Base-by-base conservation (phyloP, 1,284 basidiomycete species). In the Sporisorium exsertum region DNA sequence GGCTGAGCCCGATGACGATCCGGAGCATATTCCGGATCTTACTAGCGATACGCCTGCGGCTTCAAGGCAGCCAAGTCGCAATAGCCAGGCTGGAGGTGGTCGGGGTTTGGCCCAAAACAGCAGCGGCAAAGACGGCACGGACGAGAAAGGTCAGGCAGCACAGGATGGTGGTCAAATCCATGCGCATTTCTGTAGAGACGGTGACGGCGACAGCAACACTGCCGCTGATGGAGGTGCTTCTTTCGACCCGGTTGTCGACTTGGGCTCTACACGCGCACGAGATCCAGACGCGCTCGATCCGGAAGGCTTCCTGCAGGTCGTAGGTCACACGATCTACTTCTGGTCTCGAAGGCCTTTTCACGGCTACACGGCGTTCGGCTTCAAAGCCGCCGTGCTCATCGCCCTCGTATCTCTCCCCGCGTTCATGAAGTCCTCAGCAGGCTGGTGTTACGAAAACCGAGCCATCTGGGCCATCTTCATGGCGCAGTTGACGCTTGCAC, bases 271-370 rank as follows among this genome's bases (percentile, higher is more conserved):
- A 0, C 84, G 86, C 20, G 86, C 88, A 2, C 87, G 92, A 37
- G 91, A 93, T 85, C 92, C 92, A 0, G 92, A 93, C 79, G 92
- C 91, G 0, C 83, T 93, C 1, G 91, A 92, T 8, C 91, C 92
- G 0, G 83, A 70, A 46, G 71, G 63, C 2, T 53, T 60, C 32
- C 20, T 78, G 7, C 68, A 81, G 45, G 42, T 71, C 0, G 32
- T 85, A 3, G 77, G 87, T 3, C 59, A 73, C 35, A 67, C 24
- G 13, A 52, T 71, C 55, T 63, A 73, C 64, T 62, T 73, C 24
- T 69, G 61, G 62, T 45, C 47, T 7, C 64, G 64, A 12, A 51
- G 64, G 9, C 61, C 87, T 0, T 78, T 83, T 20, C 84, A 81
- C 16, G 79, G 84, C 22, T 86, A 87, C 51, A 57, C 86, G 70